Evolutionary conservation across 2,329 filamentous ascomycete genomes (phyloP).

Genomic region (Penicillium sp.): DNA sequence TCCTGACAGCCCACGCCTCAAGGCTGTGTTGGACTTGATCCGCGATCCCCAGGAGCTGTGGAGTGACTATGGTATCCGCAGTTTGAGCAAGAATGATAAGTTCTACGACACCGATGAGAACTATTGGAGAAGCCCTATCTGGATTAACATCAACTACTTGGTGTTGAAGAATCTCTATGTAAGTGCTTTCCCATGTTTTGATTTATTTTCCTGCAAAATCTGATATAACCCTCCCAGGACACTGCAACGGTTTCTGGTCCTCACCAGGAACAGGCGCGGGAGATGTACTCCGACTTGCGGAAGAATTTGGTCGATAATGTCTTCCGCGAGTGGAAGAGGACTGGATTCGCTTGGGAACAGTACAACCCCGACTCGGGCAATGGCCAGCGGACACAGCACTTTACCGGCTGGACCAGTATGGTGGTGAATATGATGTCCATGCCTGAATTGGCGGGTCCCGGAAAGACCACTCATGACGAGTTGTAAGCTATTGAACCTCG

Average conservation of each 20-base stretch:
- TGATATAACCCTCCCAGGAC: constrained; percentile 48
- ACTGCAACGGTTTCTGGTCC: constrained; percentile 64
- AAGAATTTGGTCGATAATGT: constrained; percentile 86
- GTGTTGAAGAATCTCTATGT: constrained; percentile 74
- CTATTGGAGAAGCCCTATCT: constrained; percentile 93
- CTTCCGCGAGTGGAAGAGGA: constrained; percentile 81
- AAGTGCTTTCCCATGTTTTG: constrained; percentile 42
- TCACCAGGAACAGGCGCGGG: constrained; percentile 64
- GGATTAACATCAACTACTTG: constrained; percentile 96
- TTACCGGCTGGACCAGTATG: constrained; percentile 98
- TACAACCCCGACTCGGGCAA: constrained; percentile 90
- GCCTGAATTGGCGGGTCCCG: constrained; percentile 60
- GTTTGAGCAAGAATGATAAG: constrained; percentile 76
- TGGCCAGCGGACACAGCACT: constrained; percentile 95
- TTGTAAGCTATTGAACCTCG: constrained; percentile 35
- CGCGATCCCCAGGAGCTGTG: constrained; percentile 82
- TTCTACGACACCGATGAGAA: constrained; percentile 91
- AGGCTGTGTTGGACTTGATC: constrained; percentile 72
- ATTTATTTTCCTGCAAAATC: not conserved
- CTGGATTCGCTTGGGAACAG: constrained; percentile 97
- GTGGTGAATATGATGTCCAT: constrained; percentile 97
- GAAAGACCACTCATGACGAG: constrained; percentile 46
- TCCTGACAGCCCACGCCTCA: constrained; percentile 70
- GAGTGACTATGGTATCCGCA: constrained; percentile 83
- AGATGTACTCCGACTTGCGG: constrained; percentile 73